Evolutionary conservation across 371 early-diverging fungal species (phyloP).

Genomic region (Phascolomyces articulosus): DNA sequence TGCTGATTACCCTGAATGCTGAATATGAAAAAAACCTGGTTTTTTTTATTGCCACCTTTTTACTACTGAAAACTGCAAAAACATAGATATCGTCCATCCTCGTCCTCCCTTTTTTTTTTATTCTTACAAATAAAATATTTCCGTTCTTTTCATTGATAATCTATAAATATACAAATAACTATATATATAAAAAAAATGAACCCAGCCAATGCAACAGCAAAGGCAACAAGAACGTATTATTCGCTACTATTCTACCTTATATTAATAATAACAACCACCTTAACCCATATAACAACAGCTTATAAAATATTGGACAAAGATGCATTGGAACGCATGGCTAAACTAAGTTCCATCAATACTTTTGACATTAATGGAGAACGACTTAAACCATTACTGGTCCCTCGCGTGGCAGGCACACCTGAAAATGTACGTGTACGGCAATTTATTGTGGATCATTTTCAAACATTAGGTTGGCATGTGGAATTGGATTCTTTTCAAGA

Average conservation of each 20-base stretch:
- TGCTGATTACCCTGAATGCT: no score
- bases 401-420: slow-evolving; percentile 74
- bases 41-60: no score
- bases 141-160: no score
- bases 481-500: slow-evolving; percentile 75
- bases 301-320: slow-evolving; percentile 11
- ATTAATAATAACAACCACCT: not conserved
- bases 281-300: not conserved
- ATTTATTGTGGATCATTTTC: slow-evolving; percentile 65
- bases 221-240: not conserved
- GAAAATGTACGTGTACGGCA: slow-evolving; percentile 68
- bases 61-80: no score
- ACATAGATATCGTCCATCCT: no score
- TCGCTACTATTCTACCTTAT: not conserved
- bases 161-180: no score
- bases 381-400: slow-evolving; percentile 65
- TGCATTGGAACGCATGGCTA: slow-evolving; percentile 1
- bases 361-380: slow-evolving; percentile 45
- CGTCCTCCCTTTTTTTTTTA: no score
- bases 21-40: no score
- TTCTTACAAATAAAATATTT: no score
- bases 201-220: no score
- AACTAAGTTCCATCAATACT: not conserved
- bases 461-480: slow-evolving; percentile 68
- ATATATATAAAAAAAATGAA: no score